A percentile compares a stretch with the other conserved stretches of the same genome.
Evolutionary conservation across 2,329 filamentous ascomycete species (phyloP).

Genomic region (Pseudogymnoascus sp.): DNA sequence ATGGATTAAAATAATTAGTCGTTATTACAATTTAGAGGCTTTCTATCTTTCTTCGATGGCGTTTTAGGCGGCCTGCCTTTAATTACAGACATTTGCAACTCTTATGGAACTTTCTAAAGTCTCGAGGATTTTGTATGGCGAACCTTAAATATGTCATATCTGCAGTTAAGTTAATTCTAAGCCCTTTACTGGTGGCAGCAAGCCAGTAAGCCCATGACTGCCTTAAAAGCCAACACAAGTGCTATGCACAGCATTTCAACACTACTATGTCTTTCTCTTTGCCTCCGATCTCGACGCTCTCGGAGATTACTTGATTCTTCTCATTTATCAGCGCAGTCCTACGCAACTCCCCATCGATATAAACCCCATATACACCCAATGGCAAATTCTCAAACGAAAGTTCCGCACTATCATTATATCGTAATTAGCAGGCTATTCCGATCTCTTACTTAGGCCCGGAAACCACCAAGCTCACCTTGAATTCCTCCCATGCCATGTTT

Average conservation of each 20-base stretch:
- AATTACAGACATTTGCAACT: too few species aligned
- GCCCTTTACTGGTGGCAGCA: too few species aligned
- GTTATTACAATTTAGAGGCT: too few species aligned
- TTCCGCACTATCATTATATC: not conserved
- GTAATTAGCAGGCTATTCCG: not conserved
- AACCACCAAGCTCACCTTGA: not conserved
- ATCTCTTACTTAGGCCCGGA: not conserved
- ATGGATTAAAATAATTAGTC: too few species aligned
- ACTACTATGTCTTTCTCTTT: not conserved
- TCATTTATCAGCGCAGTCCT: not conserved
- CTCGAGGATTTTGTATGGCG: too few species aligned
- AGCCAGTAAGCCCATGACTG: too few species aligned
- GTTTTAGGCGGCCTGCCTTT: too few species aligned
- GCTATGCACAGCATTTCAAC: not conserved
- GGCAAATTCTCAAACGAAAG: not conserved
- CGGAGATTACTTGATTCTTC: not conserved
- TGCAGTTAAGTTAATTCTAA: too few species aligned
- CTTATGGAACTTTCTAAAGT: too few species aligned
- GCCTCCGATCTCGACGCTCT: not conserved
- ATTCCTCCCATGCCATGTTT: slow-evolving; percentile 5
- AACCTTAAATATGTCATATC: too few species aligned
- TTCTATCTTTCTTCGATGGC: too few species aligned
- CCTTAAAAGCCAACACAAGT: not conserved
- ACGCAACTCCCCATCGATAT: not conserved
- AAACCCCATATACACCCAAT: not conserved